Percentiles rank a stretch among this genome's conserved stretches.
Conservation (phyloP, 1,284 basidiomycete species). For the Irpex sp. region DNA sequence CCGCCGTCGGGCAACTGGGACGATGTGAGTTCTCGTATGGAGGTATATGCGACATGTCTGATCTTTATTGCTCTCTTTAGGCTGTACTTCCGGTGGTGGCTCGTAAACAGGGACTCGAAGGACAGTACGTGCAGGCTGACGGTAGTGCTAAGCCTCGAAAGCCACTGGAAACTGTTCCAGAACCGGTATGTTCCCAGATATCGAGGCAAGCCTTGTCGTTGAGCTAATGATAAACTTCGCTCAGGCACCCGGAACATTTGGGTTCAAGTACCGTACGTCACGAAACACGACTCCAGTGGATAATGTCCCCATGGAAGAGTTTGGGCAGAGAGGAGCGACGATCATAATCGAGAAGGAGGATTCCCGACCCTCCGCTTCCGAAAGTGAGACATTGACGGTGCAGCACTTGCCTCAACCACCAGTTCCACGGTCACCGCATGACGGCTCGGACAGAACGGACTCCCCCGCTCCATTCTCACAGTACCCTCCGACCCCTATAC, state of each 20-base stretch:
- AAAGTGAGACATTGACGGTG: slow-evolving; percentile 23
- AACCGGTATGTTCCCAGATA: slow-evolving; percentile 42
- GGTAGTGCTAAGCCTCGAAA: slow-evolving; percentile 52
- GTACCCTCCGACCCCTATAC: slow-evolving; percentile 30
- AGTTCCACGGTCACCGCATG: not conserved
- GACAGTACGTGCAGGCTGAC: slow-evolving; percentile 60
- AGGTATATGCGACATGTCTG: not conserved
- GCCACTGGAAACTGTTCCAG: slow-evolving; percentile 30
- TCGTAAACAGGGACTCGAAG: slow-evolving; percentile 74
- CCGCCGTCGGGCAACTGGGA: slow-evolving; percentile 67
- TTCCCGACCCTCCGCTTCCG: slow-evolving; percentile 28
- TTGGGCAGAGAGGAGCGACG: slow-evolving; percentile 37
- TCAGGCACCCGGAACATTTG: slow-evolving; percentile 81
- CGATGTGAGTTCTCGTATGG: slow-evolving; percentile 46
- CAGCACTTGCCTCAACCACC: slow-evolving; percentile 30
- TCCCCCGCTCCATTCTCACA: slow-evolving; percentile 58
- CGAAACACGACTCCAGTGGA: slow-evolving; percentile 31
- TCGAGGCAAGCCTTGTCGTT: not conserved
- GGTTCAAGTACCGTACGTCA: slow-evolving; percentile 60
- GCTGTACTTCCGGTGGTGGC: slow-evolving; percentile 75
- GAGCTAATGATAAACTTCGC: slow-evolving; percentile 9
- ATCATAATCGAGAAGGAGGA: slow-evolving; percentile 20
- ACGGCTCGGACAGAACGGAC: slow-evolving; percentile 7
- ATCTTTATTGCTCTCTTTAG: slow-evolving; percentile 22
- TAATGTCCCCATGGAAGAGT: slow-evolving; percentile 63